A percentile compares a stretch with the other conserved stretches of the same genome.
Conservation (phyloP, 2,329 filamentous ascomycete species). For the Colletotrichum sp. region DNA sequence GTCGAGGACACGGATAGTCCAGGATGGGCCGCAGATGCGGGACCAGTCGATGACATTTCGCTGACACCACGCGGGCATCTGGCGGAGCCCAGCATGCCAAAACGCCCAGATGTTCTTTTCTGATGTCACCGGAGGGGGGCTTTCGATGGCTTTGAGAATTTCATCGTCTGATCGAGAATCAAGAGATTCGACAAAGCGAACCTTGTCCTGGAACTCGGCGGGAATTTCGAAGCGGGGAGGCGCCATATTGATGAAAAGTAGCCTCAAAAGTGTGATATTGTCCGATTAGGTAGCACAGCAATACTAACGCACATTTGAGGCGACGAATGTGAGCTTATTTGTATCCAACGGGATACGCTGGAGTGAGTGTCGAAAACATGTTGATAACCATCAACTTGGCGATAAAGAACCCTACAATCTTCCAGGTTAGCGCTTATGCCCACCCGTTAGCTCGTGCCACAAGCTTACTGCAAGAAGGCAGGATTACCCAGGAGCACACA, state of each 20-base stretch:
- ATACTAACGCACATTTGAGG: not conserved
- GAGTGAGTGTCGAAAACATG: not conserved
- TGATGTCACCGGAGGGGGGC: conserved; percentile 34
- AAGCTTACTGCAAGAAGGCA: not conserved
- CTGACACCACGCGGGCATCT: conserved; percentile 42
- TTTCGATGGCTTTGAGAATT: conserved; percentile 30
- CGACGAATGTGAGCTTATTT: not conserved
- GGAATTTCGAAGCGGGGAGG: not conserved
- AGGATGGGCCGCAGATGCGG: conserved; percentile 39
- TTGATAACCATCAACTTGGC: not conserved
- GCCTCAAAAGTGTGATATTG: not conserved
- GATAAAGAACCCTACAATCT: not conserved
- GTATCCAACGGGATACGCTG: not conserved
- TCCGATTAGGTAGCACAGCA: not conserved
- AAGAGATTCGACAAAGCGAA: not conserved
- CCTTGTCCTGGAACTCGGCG: not conserved
- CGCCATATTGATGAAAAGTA: not conserved
- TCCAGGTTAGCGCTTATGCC: not conserved
- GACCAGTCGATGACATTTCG: conserved; percentile 46
- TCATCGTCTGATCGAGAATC: conserved; percentile 28
- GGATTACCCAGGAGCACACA: not conserved
- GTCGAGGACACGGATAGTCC: conserved; percentile 47
- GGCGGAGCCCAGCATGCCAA: conserved; percentile 42
- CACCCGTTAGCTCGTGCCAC: not conserved
- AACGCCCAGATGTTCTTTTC: conserved; percentile 52